phyloP scores from a whole-genome alignment of 2,329 filamentous ascomycete genomes.

The Ophiocordyceps sinensis region DNA sequence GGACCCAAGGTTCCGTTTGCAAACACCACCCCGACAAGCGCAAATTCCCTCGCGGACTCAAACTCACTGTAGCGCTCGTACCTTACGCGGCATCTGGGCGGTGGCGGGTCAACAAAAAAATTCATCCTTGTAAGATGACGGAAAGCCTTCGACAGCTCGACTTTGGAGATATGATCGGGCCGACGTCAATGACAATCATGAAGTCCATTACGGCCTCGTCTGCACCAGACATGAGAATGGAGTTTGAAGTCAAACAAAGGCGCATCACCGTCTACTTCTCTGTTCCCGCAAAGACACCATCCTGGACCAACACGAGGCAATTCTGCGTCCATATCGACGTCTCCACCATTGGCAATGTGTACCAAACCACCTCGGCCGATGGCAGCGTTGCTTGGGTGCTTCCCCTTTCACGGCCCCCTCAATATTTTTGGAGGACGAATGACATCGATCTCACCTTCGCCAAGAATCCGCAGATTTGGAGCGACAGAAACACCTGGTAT shows the following conservation, averaged over 20 bases:
- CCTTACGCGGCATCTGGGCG: slow-evolving; percentile 1
- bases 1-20: slow-evolving; percentile 21
- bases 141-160: slow-evolving; percentile 33
- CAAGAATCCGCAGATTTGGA: slow-evolving; percentile 21
- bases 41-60: slow-evolving; percentile 8
- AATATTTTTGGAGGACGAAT: slow-evolving; percentile 26
- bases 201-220: slow-evolving; percentile 14
- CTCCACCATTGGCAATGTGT: slow-evolving; percentile 28
- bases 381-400: slow-evolving; percentile 27
- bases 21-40: slow-evolving; percentile 11
- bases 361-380: slow-evolving; percentile 14
- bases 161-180: slow-evolving; percentile 45
- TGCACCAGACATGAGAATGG: slow-evolving; percentile 10
- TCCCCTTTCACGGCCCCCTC: slow-evolving; percentile 31
- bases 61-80: slow-evolving; percentile 5
- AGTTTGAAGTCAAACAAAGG: slow-evolving; percentile 15
- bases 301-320: slow-evolving; percentile 6
- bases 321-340: slow-evolving; percentile 32
- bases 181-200: slow-evolving; percentile 45
- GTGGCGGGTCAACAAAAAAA: slow-evolving; percentile 7
- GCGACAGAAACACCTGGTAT: slow-evolving; percentile 28
- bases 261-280: slow-evolving; percentile 17
- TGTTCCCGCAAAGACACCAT: slow-evolving; percentile 5
- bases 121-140: slow-evolving; percentile 22
- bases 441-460: slow-evolving; percentile 18